phyloP scores from a whole-genome alignment of 495 filamentous ascomycete genomes.

The Platismatia glauca region DNA sequence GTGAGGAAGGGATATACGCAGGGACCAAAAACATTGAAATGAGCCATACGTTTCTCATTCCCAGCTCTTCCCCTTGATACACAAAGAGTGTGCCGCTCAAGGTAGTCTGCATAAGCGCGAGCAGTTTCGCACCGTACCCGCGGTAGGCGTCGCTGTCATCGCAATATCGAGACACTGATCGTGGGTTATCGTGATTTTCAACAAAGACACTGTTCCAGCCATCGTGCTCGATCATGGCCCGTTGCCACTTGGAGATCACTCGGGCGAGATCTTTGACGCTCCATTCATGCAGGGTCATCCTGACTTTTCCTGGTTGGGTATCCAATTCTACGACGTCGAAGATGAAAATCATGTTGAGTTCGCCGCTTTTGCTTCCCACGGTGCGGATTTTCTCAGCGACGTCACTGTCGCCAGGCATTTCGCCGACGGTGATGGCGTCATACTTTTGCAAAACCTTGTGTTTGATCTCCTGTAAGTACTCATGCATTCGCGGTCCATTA shows the following conservation, averaged over 20 bases:
- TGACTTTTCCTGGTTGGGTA: constrained; percentile 29
- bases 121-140: constrained; percentile 41
- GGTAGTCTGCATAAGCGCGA: constrained; percentile 43
- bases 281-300: constrained; percentile 31
- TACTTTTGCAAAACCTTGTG: constrained; percentile 48
- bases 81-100: constrained; percentile 45
- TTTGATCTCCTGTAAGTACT: constrained; percentile 53
- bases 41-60: constrained; percentile 41
- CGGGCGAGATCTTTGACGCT: constrained; percentile 38
- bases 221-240: constrained; percentile 44
- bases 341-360: constrained; percentile 57
- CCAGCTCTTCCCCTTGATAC: constrained; percentile 51
- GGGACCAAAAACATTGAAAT: not conserved
- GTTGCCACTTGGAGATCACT: constrained; percentile 46
- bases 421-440: constrained; percentile 55
- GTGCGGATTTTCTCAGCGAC: constrained; percentile 42
- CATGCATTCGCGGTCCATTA: constrained; percentile 54
- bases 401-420: constrained; percentile 50
- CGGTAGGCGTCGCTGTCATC: constrained; percentile 39
- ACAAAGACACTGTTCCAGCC: constrained; percentile 53
- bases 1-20: not conserved
- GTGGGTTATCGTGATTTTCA: constrained; percentile 47
- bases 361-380: constrained; percentile 36
- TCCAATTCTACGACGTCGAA: constrained; percentile 51
- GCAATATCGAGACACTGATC: constrained; percentile 39